phyloP scores from a whole-genome alignment of 2,329 filamentous ascomycete genomes.

The Colletotrichum endophyticum region DNA sequence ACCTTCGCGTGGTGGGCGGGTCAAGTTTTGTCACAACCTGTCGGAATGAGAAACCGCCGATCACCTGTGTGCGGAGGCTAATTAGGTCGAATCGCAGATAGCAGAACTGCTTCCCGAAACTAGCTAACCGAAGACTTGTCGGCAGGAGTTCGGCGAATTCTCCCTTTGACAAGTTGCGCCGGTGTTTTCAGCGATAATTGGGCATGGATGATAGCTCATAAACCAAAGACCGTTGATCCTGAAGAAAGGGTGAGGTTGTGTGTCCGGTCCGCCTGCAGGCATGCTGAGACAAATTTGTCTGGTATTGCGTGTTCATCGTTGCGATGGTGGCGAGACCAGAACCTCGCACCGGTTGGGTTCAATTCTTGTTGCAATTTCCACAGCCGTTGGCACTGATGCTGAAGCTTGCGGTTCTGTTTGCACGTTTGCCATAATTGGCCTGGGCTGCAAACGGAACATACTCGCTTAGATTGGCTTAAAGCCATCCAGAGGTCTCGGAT shows the following conservation, averaged over 20 bases:
- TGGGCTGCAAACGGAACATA: neutral
- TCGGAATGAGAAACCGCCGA: too few relatives aligned
- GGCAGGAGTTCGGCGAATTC: too few relatives aligned
- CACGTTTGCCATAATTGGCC: neutral
- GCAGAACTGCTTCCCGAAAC: too few relatives aligned
- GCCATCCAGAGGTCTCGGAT: neutral
- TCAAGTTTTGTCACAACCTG: too few relatives aligned
- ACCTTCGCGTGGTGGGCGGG: neutral
- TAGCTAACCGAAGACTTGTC: too few relatives aligned
- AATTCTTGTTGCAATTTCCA: neutral
- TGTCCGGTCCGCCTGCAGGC: neutral
- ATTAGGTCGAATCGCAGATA: too few relatives aligned
- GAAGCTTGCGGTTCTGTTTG: neutral
- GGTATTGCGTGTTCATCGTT: neutral
- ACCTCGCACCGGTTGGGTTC: neutral
- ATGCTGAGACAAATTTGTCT: neutral
- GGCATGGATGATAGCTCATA: neutral
- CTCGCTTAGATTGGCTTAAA: neutral
- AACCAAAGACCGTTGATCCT: neutral
- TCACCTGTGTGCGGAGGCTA: too few relatives aligned
- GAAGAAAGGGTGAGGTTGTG: neutral
- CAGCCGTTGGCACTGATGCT: neutral
- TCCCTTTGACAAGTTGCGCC: too few relatives aligned
- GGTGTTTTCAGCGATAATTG: too few relatives aligned
- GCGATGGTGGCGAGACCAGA: neutral